Base-by-base conservation (phyloP, 345 rosid genomes). In the Moricandia arvensis region DNA sequence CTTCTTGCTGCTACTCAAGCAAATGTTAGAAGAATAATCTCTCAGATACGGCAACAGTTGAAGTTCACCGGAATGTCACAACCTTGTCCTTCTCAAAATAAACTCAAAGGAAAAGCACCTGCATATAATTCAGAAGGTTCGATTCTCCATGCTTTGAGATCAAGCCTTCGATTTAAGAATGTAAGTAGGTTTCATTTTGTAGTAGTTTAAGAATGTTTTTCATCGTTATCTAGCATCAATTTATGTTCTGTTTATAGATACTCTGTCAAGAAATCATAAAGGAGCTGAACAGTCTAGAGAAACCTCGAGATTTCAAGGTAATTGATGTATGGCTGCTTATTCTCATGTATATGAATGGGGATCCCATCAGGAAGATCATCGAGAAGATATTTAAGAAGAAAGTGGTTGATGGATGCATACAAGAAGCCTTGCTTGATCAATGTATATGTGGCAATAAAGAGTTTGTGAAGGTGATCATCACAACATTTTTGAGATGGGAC, bases 271-370 rank as follows among this genome's bases (percentile, higher is more conserved):
- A 92, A 84, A 83, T 92, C 68, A 63, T 90, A 75, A 92, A 87
- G 81, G 91, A 87, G 85, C 67, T 92, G 75, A 82, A 75, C 24
- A 53, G 87, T 81, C 82, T 92, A 41, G 80, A 86, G 66, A 87
- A 81, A 69, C 93, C 97, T 26, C 81, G 82, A 67, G 93, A 90
- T 83, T 90, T 86, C 75, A 90, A 87, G 79, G 86, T 83, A 62
- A 87, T 90, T 29, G 97, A 92, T 83, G 73, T 92, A 58, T 92
- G 96, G 97, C 82, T 92, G 53, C 87, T 92, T 75, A 64, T 88
- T 69, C 85, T 90, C 55, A 83, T 90, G 79, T 81, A 87, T 80
- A 81, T 80, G 81, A 90, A 90, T 67, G 90, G 88, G 0, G 87
- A 88, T 29, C 79, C 89, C 66, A 79, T 81, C 79, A 83, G 83